These are phyloP conservation scores for Gautieria morchelliformis DNA, from an alignment of 768 basidiomycete species.

Conservation along the genomic window DNA sequence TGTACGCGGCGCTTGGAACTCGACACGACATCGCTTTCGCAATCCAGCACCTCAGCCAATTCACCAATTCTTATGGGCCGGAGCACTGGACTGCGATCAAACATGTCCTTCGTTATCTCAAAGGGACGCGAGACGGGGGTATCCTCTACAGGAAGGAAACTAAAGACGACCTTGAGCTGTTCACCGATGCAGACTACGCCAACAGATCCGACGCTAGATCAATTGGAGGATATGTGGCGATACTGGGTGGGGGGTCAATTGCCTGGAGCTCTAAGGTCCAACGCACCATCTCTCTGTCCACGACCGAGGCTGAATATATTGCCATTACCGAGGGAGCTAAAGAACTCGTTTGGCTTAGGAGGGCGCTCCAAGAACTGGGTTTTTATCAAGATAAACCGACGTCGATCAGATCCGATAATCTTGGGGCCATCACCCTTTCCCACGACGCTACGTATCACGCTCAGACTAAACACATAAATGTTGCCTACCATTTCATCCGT, in stretches of 20 bases:
- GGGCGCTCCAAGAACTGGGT: slow-evolving; percentile 12
- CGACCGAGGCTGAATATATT: slow-evolving; percentile 19
- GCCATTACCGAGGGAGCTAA: slow-evolving; percentile 12
- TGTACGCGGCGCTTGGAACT: slow-evolving; percentile 23
- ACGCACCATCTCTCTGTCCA: slow-evolving; percentile 4
- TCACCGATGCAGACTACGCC: slow-evolving; percentile 16
- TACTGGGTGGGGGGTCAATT: slow-evolving; percentile 6
- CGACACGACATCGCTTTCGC: slow-evolving; percentile 25
- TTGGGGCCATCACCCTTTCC: slow-evolving; percentile 15
- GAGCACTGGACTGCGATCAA: slow-evolving; percentile 19
- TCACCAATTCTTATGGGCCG: slow-evolving; percentile 12
- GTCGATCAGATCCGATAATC: slow-evolving; percentile 17
- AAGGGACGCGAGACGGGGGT: slow-evolving; percentile 14
- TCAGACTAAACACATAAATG: slow-evolving; percentile 34
- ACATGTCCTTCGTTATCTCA: slow-evolving; percentile 19
- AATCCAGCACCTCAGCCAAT: slow-evolving; percentile 18
- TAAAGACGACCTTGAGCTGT: slow-evolving; percentile 1
- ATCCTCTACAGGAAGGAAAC: not conserved
- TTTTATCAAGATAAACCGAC: slow-evolving; percentile 3
- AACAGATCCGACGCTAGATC: slow-evolving; percentile 13
- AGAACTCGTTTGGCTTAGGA: slow-evolving; percentile 9
- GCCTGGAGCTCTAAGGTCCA: slow-evolving; percentile 10
- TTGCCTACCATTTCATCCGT: slow-evolving; percentile 30
- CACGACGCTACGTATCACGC: slow-evolving; percentile 27
- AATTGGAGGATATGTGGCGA: slow-evolving; percentile 14